Evolutionary conservation across 345 rosid genomes (phyloP).

Genomic region (Corchorus capsularis): DNA sequence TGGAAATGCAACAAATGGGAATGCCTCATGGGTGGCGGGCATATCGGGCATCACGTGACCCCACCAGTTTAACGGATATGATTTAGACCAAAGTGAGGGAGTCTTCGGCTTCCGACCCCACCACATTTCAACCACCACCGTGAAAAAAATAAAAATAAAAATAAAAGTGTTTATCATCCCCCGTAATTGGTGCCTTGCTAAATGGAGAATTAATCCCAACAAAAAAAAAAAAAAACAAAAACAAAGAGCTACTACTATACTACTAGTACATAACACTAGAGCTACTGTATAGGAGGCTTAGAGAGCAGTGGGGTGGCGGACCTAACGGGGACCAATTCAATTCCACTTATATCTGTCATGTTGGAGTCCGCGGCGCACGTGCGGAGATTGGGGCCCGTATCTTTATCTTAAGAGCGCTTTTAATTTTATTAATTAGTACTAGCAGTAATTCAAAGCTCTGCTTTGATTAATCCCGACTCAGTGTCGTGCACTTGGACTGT

Average conservation of each 20-base stretch:
- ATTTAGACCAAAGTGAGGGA: slow-evolving; percentile 10
- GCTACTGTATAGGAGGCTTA: neutral
- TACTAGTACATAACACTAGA: neutral
- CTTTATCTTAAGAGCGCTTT: no score
- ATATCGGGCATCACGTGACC: slow-evolving; percentile 48
- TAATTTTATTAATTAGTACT: no score
- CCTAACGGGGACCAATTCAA: slow-evolving; percentile 14
- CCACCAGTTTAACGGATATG: slow-evolving; percentile 43
- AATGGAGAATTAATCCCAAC: neutral
- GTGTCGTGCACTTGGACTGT: no score
- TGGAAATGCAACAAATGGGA: neutral
- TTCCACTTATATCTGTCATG: slow-evolving; percentile 18
- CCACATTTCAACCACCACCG: neutral
- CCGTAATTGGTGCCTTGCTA: slow-evolving; percentile 34
- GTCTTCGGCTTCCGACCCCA: neutral
- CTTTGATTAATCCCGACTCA: no score
- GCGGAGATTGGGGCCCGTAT: neutral
- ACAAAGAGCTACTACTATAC: no score
- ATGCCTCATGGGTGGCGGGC: slow-evolving; percentile 46
- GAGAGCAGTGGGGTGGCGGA: slow-evolving; percentile 22
- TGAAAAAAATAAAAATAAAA: neutral
- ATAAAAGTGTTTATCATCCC: neutral
- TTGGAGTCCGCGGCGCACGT: slow-evolving; percentile 40
- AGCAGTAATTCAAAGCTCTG: no score
- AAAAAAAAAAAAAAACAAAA: neutral